These are phyloP conservation scores for Amanita fuliginea DNA, from an alignment of 768 basidiomycete species.

Conservation along the genomic window DNA sequence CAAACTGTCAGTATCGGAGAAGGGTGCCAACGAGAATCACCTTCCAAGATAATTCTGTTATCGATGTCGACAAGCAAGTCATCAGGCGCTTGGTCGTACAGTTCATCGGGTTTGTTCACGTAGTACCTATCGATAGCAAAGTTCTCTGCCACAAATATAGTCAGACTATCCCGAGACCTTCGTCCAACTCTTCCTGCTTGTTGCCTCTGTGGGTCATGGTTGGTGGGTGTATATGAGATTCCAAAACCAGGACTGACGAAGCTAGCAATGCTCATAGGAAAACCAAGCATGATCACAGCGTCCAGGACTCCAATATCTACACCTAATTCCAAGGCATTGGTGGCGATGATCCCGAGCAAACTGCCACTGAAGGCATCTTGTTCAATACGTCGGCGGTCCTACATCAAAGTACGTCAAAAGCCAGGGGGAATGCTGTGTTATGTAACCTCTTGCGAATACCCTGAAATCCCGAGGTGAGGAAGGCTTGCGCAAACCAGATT, in stretches of 20 bases:
- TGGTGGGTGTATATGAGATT: not conserved
- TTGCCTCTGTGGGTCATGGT: conserved; percentile 45
- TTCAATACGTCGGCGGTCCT: conserved; percentile 82
- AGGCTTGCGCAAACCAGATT: not conserved
- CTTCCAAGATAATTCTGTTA: conserved; percentile 65
- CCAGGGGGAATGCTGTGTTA: not conserved
- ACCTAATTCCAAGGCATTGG: conserved; percentile 84
- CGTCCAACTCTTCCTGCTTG: conserved; percentile 86
- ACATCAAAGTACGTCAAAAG: not conserved
- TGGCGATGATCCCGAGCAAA: conserved; percentile 79
- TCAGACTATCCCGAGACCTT: conserved; percentile 67
- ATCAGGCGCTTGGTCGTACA: conserved; percentile 52
- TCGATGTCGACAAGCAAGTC: conserved; percentile 65
- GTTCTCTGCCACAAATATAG: conserved; percentile 58
- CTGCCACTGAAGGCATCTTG: conserved; percentile 77
- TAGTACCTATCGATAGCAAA: conserved; percentile 72
- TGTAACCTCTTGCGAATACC: conserved; percentile 61
- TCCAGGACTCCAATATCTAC: conserved; percentile 88
- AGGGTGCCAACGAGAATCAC: conserved; percentile 11
- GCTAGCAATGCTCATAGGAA: conserved; percentile 71
- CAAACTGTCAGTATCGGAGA: not conserved
- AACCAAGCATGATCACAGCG: conserved; percentile 82
- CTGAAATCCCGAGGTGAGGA: conserved; percentile 19
- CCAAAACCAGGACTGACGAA: conserved; percentile 38
- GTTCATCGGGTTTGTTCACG: conserved; percentile 51